Evolutionary conservation across 768 basidiomycete species (phyloP), one percentile per base, ranked within the genome.

Genomic region (Leccinum longicurvipes): DNA sequence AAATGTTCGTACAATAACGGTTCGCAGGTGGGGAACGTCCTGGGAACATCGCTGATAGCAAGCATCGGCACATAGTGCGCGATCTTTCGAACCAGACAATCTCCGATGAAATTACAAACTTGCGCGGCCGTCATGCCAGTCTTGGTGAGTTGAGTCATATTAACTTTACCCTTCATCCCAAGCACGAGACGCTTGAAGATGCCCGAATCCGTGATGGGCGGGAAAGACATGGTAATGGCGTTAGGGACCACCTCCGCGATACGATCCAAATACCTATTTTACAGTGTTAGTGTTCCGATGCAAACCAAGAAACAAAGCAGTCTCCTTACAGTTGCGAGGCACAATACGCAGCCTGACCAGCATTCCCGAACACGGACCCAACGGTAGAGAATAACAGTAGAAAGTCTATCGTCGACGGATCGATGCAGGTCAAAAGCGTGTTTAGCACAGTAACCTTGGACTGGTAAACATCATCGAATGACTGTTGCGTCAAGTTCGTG

Each of bases 121-220:
- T 70, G 68, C 0, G 65, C 60, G 0, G 68, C 71, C 39, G 69
- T 68, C 68, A 70, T 70, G 7, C 68, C 69, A 4, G 64, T 70
- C 65, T 68, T 70, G 8, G 57, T 62, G 25, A 70, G 67, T 42
- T 68, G 66, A 0, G 65, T 53, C 1, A 67, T 70, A 52, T 70
- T 70, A 3, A 67, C 68, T 47, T 63, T 63, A 2, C 69, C 69
- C 36, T 53, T 66, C 1, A 65, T 63, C 17, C 65, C 45, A 5
- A 62, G 62, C 5, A 70, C 69, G 41, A 70, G 69, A 36, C 68
- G 69, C 47, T 70, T 70, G 61, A 70, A 70, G 57, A 70, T 66
- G n/a, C 68, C 68, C 3, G 69, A 72, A 41, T 73, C 73, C 6
- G 62, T 68, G 53, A 73, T 71, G 6, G 71, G 70, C 2, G 72